These are phyloP conservation scores for Exophiala mesophila DNA, from an alignment of 2,329 filamentous ascomycete species.

Conservation along the genomic window DNA sequence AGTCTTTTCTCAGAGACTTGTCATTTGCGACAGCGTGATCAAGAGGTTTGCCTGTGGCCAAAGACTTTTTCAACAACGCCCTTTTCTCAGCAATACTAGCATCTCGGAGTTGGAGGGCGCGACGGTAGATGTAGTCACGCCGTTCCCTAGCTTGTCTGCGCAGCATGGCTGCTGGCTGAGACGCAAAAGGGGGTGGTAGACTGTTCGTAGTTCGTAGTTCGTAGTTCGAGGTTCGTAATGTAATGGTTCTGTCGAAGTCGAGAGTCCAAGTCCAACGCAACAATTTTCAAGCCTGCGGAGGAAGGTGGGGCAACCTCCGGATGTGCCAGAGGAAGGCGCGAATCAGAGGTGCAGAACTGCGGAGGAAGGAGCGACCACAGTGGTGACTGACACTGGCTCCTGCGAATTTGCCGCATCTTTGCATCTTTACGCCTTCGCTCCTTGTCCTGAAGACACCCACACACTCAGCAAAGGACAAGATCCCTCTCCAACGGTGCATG, in stretches of 20 bases:
- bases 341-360: not conserved
- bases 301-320: not conserved
- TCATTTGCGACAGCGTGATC: constrained; percentile 81
- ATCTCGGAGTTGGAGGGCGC: constrained; percentile 79
- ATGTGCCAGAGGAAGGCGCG: not conserved
- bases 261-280: no score
- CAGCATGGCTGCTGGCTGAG: constrained; percentile 23
- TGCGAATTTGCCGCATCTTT: not conserved
- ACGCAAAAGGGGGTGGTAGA: not conserved
- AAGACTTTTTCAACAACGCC: constrained; percentile 75
- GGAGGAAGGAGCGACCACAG: not conserved
- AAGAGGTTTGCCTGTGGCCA: constrained; percentile 83
- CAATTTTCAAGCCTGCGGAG: no score
- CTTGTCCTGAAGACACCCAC: not conserved
- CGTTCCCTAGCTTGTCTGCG: constrained; percentile 73
- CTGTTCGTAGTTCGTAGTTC: no score
- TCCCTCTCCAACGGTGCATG: no score
- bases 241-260: no score
- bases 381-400: no score
- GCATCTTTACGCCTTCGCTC: not conserved
- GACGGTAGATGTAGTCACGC: constrained; percentile 84
- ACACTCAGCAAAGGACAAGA: no score
- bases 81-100: constrained; percentile 90
- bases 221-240: no score
- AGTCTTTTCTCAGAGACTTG: constrained; percentile 76